These are phyloP conservation scores for Tetradesmus obliquus DNA, from an alignment of 139 green algal genomes.

Conservation along the genomic window DNA sequence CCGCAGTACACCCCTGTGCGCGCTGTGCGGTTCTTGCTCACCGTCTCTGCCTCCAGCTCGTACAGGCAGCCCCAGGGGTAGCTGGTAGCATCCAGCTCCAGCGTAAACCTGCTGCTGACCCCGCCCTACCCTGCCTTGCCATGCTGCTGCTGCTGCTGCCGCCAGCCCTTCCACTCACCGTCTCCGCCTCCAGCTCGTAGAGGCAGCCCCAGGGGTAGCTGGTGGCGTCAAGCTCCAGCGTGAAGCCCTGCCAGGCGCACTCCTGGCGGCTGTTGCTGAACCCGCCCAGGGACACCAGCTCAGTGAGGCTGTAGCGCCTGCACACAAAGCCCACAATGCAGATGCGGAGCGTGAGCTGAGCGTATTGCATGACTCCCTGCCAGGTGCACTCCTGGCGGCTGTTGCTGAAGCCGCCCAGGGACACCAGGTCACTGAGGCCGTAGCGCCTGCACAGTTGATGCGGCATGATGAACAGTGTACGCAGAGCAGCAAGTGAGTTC, in stretches of 20 bases:
- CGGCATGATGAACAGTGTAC: not conserved
- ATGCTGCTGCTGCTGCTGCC: not conserved
- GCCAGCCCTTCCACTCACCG: slow-evolving; percentile 62
- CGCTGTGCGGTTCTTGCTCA: too few species aligned
- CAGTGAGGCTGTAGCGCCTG: slow-evolving; percentile 60
- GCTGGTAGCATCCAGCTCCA: slow-evolving; percentile 94
- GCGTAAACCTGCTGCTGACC: slow-evolving; percentile 46
- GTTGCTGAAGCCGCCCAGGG: slow-evolving; percentile 94
- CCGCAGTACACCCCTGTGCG: too few species aligned
- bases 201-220: slow-evolving; percentile 86
- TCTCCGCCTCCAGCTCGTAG: slow-evolving; percentile 94
- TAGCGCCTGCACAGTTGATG: slow-evolving; percentile 51
- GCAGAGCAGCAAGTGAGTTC: not conserved
- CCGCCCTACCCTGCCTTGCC: too few species aligned
- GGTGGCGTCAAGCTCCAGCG: slow-evolving; percentile 94
- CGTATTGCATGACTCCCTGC: slow-evolving; percentile 66
- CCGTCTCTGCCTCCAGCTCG: slow-evolving; percentile 92
- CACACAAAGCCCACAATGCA: not conserved
- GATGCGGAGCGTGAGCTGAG: too few species aligned
- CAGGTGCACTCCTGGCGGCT: slow-evolving; percentile 82
- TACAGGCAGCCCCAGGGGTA: slow-evolving; percentile 91
- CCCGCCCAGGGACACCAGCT: slow-evolving; percentile 85
- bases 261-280: slow-evolving; percentile 91
- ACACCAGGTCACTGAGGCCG: slow-evolving; percentile 66
- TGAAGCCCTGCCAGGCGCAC: slow-evolving; percentile 81